Evolutionary conservation across 2,329 filamentous ascomycete genomes (phyloP), one percentile per base, ranked within the genome.

Genomic region (Truncatella angustata): DNA sequence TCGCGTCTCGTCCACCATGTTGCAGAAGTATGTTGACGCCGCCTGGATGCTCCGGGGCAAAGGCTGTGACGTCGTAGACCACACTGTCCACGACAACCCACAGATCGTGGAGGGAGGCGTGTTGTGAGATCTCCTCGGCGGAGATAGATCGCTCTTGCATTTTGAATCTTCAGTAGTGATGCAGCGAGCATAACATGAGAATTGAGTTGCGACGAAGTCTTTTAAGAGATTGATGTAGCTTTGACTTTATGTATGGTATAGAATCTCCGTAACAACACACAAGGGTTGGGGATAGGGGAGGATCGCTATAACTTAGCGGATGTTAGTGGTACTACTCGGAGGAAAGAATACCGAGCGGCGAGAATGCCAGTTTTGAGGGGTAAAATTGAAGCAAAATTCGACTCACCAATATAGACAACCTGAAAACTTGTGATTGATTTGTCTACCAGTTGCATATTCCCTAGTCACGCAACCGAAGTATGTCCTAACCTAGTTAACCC

Each of bases 1-100:
- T 80, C 4, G 78, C 80, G 66, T 83, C 80, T 23, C 70, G 71
- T 40, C 79, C 80, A 28, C 79, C 79, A 60, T 79, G 73, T 46
- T 72, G 66, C 39, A 73, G 65, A 42, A 85, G 70, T 59, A 81
- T 50, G 39, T 52, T 47, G 18, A 50, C 40, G 34, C 52, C 54
- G 26, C 54, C 54, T 4, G 54, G 54, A 42, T 56, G 54, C 7
- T 49, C 42, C 1, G 54, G 54, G 11, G 54, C 54, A 43, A 56
- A 56, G 2, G 46, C 48, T 20, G 52, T 54, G 34, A 56, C 16
- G 30, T 54, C 45, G 42, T 54, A 56, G 12, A 56, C 49, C n/a
- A n/a, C 45, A 36, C 35, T 46, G 34, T 56, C 47, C 4, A 56
- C 49, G 14, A 56, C 54, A 6, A 56, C 34, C 54, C 54, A 56